These are phyloP conservation scores for Stygiomarasmius scandens DNA, from an alignment of 1,284 basidiomycete species.

Conservation along the genomic window DNA sequence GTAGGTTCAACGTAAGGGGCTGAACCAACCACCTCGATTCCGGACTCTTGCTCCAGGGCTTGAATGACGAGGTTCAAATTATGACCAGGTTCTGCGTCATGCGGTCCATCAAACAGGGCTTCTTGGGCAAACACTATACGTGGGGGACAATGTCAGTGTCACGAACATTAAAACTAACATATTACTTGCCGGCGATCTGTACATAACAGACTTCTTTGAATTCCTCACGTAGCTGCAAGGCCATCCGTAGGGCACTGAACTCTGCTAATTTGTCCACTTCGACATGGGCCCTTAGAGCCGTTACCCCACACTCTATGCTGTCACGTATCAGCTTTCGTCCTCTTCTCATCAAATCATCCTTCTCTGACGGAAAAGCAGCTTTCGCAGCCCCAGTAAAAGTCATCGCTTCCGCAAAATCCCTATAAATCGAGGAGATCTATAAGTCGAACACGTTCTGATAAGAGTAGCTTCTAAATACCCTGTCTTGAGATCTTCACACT, in stretches of 20 bases:
- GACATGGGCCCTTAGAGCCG: slow-evolving; percentile 66
- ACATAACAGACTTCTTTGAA: slow-evolving; percentile 52
- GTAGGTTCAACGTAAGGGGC: slow-evolving; percentile 66
- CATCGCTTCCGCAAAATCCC: slow-evolving; percentile 60
- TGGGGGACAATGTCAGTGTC: neutral
- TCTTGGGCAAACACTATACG: slow-evolving; percentile 64
- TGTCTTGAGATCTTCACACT: slow-evolving; percentile 49
- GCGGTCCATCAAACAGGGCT: slow-evolving; percentile 45
- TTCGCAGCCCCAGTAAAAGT: slow-evolving; percentile 54
- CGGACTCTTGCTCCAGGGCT: slow-evolving; percentile 36
- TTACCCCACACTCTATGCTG: slow-evolving; percentile 62
- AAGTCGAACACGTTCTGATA: neutral
- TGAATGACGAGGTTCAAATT: slow-evolving; percentile 48
- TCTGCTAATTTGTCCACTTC: slow-evolving; percentile 61
- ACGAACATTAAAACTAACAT: neutral
- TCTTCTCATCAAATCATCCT: slow-evolving; percentile 50
- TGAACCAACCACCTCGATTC: slow-evolving; percentile 56
- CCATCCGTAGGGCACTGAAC: slow-evolving; percentile 52
- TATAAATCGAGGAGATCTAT: slow-evolving; percentile 25
- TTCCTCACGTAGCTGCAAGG: slow-evolving; percentile 47
- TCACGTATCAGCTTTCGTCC: slow-evolving; percentile 56
- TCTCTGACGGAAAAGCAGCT: slow-evolving; percentile 42
- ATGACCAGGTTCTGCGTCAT: slow-evolving; percentile 36
- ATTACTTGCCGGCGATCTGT: slow-evolving; percentile 54
- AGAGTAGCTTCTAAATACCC: too few relatives aligned